These are phyloP conservation scores for Panicum miliaceum DNA, from an alignment of 176 grass and related monocot species.

Conservation along the genomic window DNA sequence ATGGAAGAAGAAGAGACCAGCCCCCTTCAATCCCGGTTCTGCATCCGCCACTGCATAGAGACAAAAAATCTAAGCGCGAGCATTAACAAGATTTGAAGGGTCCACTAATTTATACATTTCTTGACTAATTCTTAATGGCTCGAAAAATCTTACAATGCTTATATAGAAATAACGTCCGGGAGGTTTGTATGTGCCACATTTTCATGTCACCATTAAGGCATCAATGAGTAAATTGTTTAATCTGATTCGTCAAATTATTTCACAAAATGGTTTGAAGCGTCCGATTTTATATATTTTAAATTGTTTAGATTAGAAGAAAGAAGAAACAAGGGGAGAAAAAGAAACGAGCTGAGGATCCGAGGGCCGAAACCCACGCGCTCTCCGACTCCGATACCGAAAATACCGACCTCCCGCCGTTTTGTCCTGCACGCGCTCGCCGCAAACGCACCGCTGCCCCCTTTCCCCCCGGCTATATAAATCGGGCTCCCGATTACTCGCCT, in stretches of 20 bases:
- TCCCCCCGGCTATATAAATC: constrained; percentile 27
- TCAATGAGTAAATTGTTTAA: neutral
- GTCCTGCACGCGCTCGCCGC: neutral
- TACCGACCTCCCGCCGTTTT: neutral
- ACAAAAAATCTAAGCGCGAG: no score
- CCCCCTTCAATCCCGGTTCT: no score
- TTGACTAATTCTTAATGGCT: no score
- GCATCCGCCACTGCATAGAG: no score
- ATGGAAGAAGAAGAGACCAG: no score
- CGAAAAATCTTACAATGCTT: no score
- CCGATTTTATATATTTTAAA: no score
- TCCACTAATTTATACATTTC: neutral
- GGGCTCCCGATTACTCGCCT: neutral
- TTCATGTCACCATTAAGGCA: neutral
- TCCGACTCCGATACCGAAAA: constrained; percentile 4
- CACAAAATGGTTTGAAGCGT: neutral
- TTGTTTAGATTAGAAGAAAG: no score
- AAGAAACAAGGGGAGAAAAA: neutral
- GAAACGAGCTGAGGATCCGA: constrained; percentile 31
- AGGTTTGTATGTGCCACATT: neutral
- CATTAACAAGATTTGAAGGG: no score
- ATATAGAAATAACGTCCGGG: neutral
- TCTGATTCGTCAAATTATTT: neutral
- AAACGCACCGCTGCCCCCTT: neutral
- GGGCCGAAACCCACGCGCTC: constrained; percentile 40